Base-by-base conservation (phyloP, 2,329 filamentous ascomycete genomes). In the Macrophomina pseudophaseolina region DNA sequence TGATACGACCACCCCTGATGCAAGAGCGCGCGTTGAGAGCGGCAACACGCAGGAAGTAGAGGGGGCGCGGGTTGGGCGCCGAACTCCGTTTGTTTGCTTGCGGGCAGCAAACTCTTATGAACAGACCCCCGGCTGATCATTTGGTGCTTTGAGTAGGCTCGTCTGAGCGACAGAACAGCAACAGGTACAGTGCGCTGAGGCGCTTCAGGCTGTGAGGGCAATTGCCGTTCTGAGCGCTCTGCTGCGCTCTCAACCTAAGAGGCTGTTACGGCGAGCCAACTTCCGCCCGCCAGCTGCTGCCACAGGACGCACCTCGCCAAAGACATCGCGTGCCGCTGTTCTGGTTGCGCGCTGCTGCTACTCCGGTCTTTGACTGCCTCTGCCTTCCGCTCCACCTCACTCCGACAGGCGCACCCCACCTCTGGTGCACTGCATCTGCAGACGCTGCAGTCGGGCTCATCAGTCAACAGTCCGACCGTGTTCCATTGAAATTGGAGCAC, bases 11-110 rank as follows among this genome's bases (percentile, higher is more conserved):
- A 49, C 30, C 56, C 18, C n/a, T 44, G 16, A 11, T 32, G 58
- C 58, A 62, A 62, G 58, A 49, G 58, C 44, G 30, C 32, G 44
- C 58, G 44, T 49, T 62, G 32, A 42, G n/a, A 16, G 28, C 58
- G 18, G 58, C 42, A 49, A 49, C 58, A 44, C 44, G 58, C 58
- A 62, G 32, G 44, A 51, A 28, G 58, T 35, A 18, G 28, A 49
- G 32, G 58, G 23, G 23, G 58, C 58, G 46, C 9, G 42, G 42
- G 5, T 44, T 5, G 5, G 12, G 16, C 9, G 40, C 30, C 18
- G 42, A 40, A 42, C 23, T 48, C 14, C 44, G 42, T 30, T 14
- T 46, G 56, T 44, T 30, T 44, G 28, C 32, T 35, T 33, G 4
- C 33, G 7, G 52, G 6, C 16, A 40, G 12, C 16, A 6, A 38